phyloP scores from a whole-genome alignment of 768 basidiomycete genomes.

The Gautieria morchelliformis region DNA sequence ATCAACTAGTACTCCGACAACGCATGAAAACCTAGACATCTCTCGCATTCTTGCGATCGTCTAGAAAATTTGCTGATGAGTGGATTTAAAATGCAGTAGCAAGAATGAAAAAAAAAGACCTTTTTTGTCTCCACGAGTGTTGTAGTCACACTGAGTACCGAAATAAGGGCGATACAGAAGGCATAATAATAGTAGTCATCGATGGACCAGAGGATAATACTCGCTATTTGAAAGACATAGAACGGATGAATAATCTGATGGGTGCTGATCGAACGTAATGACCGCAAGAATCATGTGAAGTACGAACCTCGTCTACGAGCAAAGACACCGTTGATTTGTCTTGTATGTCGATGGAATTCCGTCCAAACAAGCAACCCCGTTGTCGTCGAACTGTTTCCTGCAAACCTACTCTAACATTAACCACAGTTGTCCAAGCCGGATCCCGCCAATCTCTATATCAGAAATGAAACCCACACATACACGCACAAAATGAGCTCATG shows the following conservation, averaged over 20 bases:
- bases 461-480: no score
- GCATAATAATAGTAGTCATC: slow-evolving; percentile 98
- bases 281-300: not conserved
- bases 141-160: slow-evolving; percentile 68
- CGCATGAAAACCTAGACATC: slow-evolving; percentile 87
- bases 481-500: not conserved
- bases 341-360: slow-evolving; percentile 83
- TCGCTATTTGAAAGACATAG: slow-evolving; percentile 96
- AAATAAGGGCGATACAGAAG: slow-evolving; percentile 92
- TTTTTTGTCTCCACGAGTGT: slow-evolving; percentile 90
- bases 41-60: slow-evolving; percentile 91
- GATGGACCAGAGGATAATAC: slow-evolving; percentile 86
- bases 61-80: slow-evolving; percentile 27
- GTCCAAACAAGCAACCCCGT: slow-evolving; percentile 66
- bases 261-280: not conserved
- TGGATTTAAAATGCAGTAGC: no score
- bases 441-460: slow-evolving; percentile 81
- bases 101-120: slow-evolving; percentile 35
- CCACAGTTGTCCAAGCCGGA: slow-evolving; percentile 53
- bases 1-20: slow-evolving; percentile 58
- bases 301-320: slow-evolving; percentile 77
- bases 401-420: slow-evolving; percentile 58
- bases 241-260: slow-evolving; percentile 87
- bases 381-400: slow-evolving; percentile 45
- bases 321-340: slow-evolving; percentile 72